phyloP scores from a whole-genome alignment of 306 rosid species.

The Alnus glutinosa region DNA sequence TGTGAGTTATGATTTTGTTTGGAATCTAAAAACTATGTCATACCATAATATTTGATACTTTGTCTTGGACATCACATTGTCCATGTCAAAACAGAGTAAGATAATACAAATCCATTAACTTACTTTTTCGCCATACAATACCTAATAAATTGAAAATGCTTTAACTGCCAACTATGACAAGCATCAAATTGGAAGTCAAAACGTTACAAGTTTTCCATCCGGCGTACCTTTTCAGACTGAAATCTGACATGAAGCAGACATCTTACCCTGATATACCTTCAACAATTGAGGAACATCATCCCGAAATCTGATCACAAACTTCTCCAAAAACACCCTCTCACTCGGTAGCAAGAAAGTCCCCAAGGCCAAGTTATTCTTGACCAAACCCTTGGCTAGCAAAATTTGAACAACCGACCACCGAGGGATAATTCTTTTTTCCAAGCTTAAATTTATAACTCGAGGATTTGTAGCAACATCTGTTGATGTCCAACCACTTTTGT shows the following conservation, averaged over 20 bases:
- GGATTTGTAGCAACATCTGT: constrained; percentile 21
- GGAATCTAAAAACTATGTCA: background rate
- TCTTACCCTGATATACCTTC: constrained; percentile 11
- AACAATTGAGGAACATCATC: constrained; percentile 3
- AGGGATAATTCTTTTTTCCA: no score
- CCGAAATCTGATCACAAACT: background rate
- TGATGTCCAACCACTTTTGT: constrained; percentile 10
- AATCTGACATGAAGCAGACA: background rate
- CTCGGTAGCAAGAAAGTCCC: background rate
- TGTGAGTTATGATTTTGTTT: background rate
- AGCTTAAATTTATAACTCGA: constrained; percentile 6
- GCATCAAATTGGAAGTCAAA: no score
- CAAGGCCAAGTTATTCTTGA: constrained; percentile 11
- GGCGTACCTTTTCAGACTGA: background rate
- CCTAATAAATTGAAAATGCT: no score
- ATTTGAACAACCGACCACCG: no score
- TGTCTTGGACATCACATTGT: no score
- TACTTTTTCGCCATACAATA: background rate
- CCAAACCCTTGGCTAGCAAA: constrained; percentile 21
- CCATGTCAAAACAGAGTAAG: background rate
- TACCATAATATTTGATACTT: background rate
- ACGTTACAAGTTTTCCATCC: no score
- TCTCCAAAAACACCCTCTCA: constrained; percentile 10
- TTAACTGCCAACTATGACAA: no score
- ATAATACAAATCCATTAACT: background rate